Base-by-base conservation (phyloP, 1,139 yeast species). In the Yamadazyma jaroonii region DNA sequence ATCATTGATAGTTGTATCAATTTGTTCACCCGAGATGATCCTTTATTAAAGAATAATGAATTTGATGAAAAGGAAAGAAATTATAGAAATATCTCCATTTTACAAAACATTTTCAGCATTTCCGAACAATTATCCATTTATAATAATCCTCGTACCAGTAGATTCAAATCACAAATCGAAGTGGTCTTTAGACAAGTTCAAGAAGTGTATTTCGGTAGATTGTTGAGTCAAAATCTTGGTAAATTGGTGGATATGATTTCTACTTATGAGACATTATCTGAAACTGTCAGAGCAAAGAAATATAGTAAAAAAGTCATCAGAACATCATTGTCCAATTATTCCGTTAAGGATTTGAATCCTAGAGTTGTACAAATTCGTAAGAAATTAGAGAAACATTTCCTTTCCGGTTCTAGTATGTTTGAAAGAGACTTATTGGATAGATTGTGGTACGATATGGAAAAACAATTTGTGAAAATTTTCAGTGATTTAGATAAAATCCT, bases 161-260 rank as follows among this genome's bases (percentile, higher is more conserved):
- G 64, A 35, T 64, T 79, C 61, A 69, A 67, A 37, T 50, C 49
- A 2, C 74, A 76, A 46, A 61, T 78, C 34, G 68, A 64, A 5
- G 45, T 57, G 3, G 80, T 82, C 38, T 77, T 84, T 36, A 62
- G 59, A 23, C 64, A 62, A 36, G 67, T 81, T 8, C 64, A 64
- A 45, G 54, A 50, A 5, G 50, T 50, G 9, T 70, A 70, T 44
- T 67, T 83, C 47, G 72, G 72, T 47, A 73, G 74, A 40, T 73
- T 79, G 20, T 45, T 71, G 28, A 54, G 52, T 32, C 64, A 66
- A 40, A 57, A 59, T 37, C 52, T 86, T 55, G 94, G 88, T 5
- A 83, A 79, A 53, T 59, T 85, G 39, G 64, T 75, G 25, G 81
- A 79, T 23, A 83, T 85, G 55, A 76, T 88, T 4, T 73, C 73